Percentiles rank a stretch among this genome's conserved stretches.
Conservation (phyloP, 176 grass and related monocot species). For the Musa acuminata region DNA sequence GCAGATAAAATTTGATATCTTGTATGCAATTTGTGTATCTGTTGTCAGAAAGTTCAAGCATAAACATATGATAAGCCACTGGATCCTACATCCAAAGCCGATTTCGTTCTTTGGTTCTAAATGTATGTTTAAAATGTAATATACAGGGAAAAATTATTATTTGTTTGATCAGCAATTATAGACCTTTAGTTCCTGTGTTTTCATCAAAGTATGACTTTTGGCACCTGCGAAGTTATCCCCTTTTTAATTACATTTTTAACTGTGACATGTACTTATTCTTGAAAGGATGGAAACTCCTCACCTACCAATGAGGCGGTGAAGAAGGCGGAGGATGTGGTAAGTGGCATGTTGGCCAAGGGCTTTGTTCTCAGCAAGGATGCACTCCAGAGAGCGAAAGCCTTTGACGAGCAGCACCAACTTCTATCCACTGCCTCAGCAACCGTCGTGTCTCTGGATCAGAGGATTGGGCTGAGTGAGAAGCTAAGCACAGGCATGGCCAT, state of each 20-base stretch:
- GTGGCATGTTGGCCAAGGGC: slow-evolving; percentile 94
- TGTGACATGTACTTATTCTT: slow-evolving; percentile 16
- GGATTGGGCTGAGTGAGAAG: slow-evolving; percentile 76
- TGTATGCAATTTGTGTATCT: no score
- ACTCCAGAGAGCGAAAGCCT: slow-evolving; percentile 55
- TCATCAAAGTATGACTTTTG: neutral
- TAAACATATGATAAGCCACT: no score
- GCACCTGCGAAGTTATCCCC: neutral
- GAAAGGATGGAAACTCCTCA: slow-evolving; percentile 25
- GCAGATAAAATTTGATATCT: no score
- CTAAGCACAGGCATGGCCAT: slow-evolving; percentile 58
- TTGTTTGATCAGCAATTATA: no score
- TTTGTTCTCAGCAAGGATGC: slow-evolving; percentile 91
- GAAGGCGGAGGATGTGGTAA: slow-evolving; percentile 95
- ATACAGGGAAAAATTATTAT: no score
- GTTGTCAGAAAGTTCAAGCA: no score
- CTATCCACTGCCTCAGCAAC: slow-evolving; percentile 70
- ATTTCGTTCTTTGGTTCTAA: no score
- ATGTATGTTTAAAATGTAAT: no score
- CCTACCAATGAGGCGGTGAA: slow-evolving; percentile 49
- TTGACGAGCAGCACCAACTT: slow-evolving; percentile 75
- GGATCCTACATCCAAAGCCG: no score
- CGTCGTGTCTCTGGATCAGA: slow-evolving; percentile 57
- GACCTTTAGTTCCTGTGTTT: neutral
- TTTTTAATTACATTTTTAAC: neutral